Conservation (phyloP, 2,329 filamentous ascomycete species). For the Metarhizium rileyi region DNA sequence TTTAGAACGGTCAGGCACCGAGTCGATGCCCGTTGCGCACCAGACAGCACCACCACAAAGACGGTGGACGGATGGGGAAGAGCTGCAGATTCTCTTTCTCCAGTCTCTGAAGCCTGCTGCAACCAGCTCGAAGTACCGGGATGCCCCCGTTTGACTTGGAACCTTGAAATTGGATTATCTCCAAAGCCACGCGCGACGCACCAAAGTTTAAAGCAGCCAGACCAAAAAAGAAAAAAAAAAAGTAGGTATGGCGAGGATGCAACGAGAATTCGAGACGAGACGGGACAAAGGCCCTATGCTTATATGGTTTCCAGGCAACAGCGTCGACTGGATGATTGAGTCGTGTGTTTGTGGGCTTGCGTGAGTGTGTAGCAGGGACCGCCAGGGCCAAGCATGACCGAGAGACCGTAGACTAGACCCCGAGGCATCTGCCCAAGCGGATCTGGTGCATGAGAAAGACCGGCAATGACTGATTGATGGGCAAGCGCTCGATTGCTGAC, state of each 20-base stretch:
- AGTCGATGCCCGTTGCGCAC: no score
- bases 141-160: neutral
- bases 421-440: neutral
- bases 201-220: neutral
- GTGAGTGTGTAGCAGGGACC: neutral
- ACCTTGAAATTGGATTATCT: neutral
- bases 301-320: neutral
- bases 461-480: neutral
- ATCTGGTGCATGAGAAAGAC: neutral
- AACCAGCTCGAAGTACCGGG: neutral
- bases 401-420: neutral
- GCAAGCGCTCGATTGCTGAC: neutral
- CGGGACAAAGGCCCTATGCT: neutral
- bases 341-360: neutral
- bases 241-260: neutral
- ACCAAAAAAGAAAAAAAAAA: neutral
- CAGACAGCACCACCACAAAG: no score
- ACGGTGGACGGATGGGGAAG: neutral
- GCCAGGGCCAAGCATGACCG: neutral
- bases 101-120: no score
- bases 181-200: neutral
- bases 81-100: no score
- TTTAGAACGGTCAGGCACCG: slow-evolving; percentile 2
- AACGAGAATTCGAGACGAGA: neutral
- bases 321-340: neutral